Evolutionary conservation across 73 alveolate genomes (phyloP), one percentile per base, ranked within the genome.

Genomic region (Diophrys appendiculata): DNA sequence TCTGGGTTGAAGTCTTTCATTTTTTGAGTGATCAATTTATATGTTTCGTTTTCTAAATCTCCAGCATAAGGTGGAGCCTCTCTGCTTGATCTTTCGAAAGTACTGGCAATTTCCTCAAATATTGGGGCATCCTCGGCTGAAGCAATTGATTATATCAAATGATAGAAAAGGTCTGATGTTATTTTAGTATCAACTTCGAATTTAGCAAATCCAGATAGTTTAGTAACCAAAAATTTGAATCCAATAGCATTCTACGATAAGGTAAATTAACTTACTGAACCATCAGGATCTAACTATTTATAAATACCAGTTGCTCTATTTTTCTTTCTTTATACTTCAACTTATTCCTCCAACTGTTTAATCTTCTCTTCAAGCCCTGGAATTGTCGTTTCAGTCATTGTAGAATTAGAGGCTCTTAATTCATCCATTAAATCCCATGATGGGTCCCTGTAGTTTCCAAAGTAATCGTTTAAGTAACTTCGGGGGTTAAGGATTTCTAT

Each of bases 61-160:
- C 94, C 94, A 23, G 77, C 80, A 68, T 53, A 87, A n/a, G 94
- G 94, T 52, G 94, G 88, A 27, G 68, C 43, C 23, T 76, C 87
- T 54, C 60, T 68, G 72, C 69, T 60, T 1, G 89, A 87, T 54
- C 34, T 80, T 54, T 86, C 91, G 78, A 81, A 78, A 32, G 64
- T 14, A 18, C 79, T 52, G 14, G 75, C 2, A 31, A 69, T 54
- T 24, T 54, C 23, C 22, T 83, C 72, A 29, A 28, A 83, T 31
- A 29, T 65, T 5, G 60, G 87, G 14, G 74, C 69, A 29, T 82
- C 72, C 30, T 73, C 82, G 34, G 69, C 75, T 13, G 22, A 64
- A 26, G 56, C 55, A 8, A 75, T 18, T 1, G n/a, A 67, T 23
- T n/a, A 11, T 25, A 75, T 53, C 27, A 75, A 35, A 26, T 43